phyloP scores from a whole-genome alignment of 129 eudicot genomes.

The Flaveria brownii region DNA sequence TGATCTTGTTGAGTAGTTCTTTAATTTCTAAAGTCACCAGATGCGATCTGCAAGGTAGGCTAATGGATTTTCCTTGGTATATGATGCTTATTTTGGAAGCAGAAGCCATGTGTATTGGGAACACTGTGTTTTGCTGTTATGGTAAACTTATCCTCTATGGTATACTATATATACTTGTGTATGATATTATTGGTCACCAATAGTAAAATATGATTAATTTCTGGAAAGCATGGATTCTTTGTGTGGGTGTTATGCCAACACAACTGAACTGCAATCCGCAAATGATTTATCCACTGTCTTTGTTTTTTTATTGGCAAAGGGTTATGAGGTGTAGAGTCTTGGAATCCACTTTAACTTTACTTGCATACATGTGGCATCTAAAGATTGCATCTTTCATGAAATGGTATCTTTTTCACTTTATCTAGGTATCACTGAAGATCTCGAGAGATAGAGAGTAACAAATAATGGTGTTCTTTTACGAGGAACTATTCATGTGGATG shows the following conservation, averaged over 20 bases:
- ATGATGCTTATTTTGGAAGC: conserved; percentile 25
- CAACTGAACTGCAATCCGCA: not conserved
- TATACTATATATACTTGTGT: not conserved
- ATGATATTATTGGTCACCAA: conserved; percentile 22
- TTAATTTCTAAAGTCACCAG: conserved; percentile 35
- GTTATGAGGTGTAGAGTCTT: conserved; percentile 18
- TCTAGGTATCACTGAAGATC: conserved; percentile 16
- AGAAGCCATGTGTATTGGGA: conserved; percentile 34
- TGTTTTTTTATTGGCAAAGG: conserved; percentile 6
- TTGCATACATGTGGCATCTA: conserved; percentile 23
- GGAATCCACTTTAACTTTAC: conserved; percentile 1
- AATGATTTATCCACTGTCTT: conserved; percentile 10
- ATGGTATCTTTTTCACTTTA: conserved; percentile 19
- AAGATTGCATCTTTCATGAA: conserved; percentile 13
- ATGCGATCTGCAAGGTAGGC: conserved; percentile 58
- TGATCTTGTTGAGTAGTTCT: conserved; percentile 39
- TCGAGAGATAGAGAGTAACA: not conserved
- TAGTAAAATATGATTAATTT: not conserved
- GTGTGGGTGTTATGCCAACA: conserved; percentile 26
- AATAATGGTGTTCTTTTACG: not conserved
- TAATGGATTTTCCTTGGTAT: conserved; percentile 45
- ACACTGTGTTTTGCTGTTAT: not conserved
- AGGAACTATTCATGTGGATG: not conserved
- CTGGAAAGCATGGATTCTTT: conserved; percentile 8
- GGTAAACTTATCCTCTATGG: conserved; percentile 23